A percentile compares a stretch with the other conserved stretches of the same genome.
These are phyloP conservation scores for Hymenoscyphus scutula DNA, from an alignment of 2,329 filamentous ascomycete species.

Conservation along the genomic window DNA sequence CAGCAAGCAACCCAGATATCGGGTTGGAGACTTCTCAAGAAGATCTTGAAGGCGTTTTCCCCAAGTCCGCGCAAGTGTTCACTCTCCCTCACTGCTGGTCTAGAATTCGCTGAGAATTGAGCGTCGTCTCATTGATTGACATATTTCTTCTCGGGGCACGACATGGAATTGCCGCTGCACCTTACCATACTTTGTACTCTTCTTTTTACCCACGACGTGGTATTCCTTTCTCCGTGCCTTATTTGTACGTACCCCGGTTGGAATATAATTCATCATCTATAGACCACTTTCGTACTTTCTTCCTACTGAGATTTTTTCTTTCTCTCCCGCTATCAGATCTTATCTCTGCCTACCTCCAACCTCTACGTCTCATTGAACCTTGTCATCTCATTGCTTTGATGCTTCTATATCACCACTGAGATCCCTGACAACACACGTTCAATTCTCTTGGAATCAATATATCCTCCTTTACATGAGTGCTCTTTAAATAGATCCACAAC, in stretches of 20 bases:
- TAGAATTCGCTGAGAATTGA: neutral
- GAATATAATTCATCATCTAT: too few species aligned
- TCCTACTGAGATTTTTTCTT: neutral
- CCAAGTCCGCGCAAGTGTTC: neutral
- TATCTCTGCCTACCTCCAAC: neutral
- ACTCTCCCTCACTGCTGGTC: neutral
- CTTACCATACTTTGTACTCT: too few species aligned
- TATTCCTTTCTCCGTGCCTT: too few species aligned
- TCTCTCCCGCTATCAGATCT: neutral
- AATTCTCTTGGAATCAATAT: neutral
- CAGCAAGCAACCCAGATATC: too few species aligned
- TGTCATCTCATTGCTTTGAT: neutral
- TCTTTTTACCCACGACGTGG: too few species aligned
- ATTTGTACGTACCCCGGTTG: too few species aligned
- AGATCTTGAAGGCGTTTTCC: neutral
- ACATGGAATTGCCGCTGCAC: too few species aligned
- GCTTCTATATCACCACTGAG: neutral
- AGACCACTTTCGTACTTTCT: neutral
- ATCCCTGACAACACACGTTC: neutral
- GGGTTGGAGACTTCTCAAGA: neutral
- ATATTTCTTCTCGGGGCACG: too few species aligned
- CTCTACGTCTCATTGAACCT: neutral
- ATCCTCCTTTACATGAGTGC: neutral
- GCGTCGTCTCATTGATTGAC: neutral
- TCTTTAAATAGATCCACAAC: constrained; percentile 6